Evolutionary conservation across 1,139 yeast species (phyloP), one percentile per base, ranked within the genome.

Genomic region (Candida sp.): DNA sequence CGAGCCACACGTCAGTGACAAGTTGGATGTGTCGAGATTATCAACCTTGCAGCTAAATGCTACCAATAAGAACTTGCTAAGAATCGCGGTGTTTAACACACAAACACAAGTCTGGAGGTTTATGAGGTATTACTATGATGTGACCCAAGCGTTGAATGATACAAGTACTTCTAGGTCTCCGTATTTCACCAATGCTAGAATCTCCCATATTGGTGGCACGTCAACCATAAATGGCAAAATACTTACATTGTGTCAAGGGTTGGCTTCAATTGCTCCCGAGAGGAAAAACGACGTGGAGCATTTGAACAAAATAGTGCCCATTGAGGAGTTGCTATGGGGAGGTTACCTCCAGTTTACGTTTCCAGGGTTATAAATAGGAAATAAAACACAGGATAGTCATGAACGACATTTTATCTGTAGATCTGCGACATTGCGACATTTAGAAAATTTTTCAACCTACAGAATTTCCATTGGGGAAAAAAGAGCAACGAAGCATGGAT

Each of bases 61-160:
- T 2, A 63, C 66, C 43, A 69, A 70, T 54, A 51, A 65, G 38
- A 67, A 73, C 44, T 57, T 69, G 9, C 63, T 72, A 46, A 63
- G 81, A 44, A 59, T 77, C 25, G 67, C 76, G 17, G 73, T 69
- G 4, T 67, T 74, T 47, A 75, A 76, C 55, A 61, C 77, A 42
- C 70, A 68, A 46, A 73, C 81, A 1, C 81, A 76, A 57, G 73
- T 75, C 3, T 77, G 81, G 81, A 66, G 69, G 42, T 77, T 73
- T 54, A 58, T 70, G 55, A 62, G 70, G 39, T 76, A 67, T 56
- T 70, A 66, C 55, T 69, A 66, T 53, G 78, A 75, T 51, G 54
- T 72, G 11, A 57, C 63, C 38, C 69, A 66, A 46, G 62, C 65
- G 12, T 50, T 65, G 4, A 62, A 63, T 26, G 63, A 63, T 4